Evolutionary conservation across 2,329 filamentous ascomycete species (phyloP).

Genomic region (Phaeomoniella chlamydospora): DNA sequence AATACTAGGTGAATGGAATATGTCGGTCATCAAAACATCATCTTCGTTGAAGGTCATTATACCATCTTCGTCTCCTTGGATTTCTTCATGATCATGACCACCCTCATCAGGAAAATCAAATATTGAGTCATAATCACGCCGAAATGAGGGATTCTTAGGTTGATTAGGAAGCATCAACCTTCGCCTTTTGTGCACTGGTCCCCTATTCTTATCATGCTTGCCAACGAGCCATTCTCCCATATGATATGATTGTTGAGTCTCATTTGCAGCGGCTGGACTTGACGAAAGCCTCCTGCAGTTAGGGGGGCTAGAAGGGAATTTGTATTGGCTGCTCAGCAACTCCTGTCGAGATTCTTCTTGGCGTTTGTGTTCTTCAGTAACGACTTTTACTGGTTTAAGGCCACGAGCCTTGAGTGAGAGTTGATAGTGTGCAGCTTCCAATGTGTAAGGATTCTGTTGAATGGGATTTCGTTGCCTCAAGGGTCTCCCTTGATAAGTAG

Average conservation of each 20-base stretch:
- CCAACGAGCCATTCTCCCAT: neutral
- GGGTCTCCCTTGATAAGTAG: constrained; percentile 15
- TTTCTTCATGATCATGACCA: neutral
- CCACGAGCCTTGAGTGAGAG: constrained; percentile 24
- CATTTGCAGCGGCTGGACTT: no score
- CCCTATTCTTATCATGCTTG: neutral
- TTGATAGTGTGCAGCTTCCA: constrained; percentile 30
- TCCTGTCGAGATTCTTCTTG: no score
- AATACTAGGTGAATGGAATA: no score
- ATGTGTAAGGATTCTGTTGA: constrained; percentile 31
- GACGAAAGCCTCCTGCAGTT: no score
- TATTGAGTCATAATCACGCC: neutral
- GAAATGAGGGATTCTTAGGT: neutral
- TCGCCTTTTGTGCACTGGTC: neutral
- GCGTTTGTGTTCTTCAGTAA: constrained; percentile 1
- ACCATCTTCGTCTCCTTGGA: neutral
- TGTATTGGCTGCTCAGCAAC: neutral
- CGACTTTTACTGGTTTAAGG: constrained; percentile 24
- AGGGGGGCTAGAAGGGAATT: no score
- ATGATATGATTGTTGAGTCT: no score
- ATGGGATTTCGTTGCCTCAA: constrained; percentile 31
- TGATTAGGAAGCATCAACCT: neutral
- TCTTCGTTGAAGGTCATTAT: neutral
- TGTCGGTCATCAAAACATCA: neutral
- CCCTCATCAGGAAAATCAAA: neutral